Conservation (phyloP, 2,329 filamentous ascomycete species). For the Meredithiella fracta region DNA sequence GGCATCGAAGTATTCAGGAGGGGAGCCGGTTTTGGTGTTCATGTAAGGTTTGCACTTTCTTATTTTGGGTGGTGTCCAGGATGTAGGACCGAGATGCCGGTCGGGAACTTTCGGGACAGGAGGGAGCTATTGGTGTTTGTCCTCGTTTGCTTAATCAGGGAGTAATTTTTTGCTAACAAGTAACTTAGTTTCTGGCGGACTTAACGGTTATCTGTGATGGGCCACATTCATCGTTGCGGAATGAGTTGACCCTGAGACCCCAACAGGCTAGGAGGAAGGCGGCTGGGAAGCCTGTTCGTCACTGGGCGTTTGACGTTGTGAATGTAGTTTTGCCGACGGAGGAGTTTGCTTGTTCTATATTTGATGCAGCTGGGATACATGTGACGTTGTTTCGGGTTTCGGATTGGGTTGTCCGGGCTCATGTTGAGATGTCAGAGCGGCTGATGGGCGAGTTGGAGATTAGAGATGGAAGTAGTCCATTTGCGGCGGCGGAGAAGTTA, state of each 20-base stretch:
- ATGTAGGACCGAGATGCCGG: no score
- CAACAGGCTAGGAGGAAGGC: conserved; percentile 19
- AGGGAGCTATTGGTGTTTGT: no score
- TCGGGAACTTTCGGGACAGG: no score
- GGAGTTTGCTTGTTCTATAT: conserved; percentile 18
- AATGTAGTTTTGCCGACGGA: conserved; percentile 13
- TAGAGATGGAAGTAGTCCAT: neutral
- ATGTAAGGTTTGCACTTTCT: conserved; percentile 5
- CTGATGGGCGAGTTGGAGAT: conserved; percentile 15
- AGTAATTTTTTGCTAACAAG: neutral
- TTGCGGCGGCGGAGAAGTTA: neutral
- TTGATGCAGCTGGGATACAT: conserved; percentile 19
- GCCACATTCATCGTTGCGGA: conserved; percentile 6
- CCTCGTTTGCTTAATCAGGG: neutral
- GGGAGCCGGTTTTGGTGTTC: conserved; percentile 1
- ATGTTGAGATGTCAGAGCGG: conserved; percentile 15
- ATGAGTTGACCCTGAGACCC: conserved; percentile 18
- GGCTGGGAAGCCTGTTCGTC: conserved; percentile 17
- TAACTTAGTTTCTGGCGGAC: conserved; percentile 9
- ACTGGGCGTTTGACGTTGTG: conserved; percentile 20
- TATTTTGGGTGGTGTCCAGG: neutral
- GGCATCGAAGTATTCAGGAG: conserved; percentile 8
- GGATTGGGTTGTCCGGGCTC: conserved; percentile 19
- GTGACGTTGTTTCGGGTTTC: conserved; percentile 18
- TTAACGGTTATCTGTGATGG: conserved; percentile 13